These are phyloP conservation scores for Proliferodiscus dingleyae DNA, from an alignment of 2,329 filamentous ascomycete species.

Conservation along the genomic window DNA sequence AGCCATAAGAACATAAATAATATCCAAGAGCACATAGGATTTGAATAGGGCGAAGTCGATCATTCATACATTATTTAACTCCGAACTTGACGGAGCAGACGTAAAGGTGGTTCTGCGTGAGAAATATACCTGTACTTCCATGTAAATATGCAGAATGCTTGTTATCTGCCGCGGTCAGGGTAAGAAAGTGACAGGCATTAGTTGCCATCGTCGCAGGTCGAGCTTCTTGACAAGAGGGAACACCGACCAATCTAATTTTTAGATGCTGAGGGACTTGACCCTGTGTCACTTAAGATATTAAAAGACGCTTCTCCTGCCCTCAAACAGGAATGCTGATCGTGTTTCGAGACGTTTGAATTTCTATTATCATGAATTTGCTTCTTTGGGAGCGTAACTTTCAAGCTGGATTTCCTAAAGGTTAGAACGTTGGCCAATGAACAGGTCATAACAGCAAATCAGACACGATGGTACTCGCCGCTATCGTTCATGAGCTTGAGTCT, in stretches of 20 bases:
- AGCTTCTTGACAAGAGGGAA: neutral
- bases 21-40: no score
- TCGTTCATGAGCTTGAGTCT: conserved; percentile 3
- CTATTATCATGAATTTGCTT: neutral
- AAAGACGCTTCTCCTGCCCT: neutral
- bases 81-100: no score
- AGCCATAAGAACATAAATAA: no score
- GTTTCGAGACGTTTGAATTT: no score
- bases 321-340: no score
- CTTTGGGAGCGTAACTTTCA: neutral
- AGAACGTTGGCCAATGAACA: conserved; percentile 8
- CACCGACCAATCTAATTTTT: neutral
- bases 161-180: neutral
- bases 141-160: neutral
- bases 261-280: no score
- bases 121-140: neutral
- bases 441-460: conserved; percentile 7
- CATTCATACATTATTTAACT: no score
- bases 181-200: neutral
- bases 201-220: neutral
- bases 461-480: conserved; percentile 11
- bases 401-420: conserved; percentile 10
- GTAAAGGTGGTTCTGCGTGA: neutral
- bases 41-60: no score
- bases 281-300: no score